Conservation (phyloP, 768 basidiomycete genomes). For the Hypholoma fasciculare region DNA sequence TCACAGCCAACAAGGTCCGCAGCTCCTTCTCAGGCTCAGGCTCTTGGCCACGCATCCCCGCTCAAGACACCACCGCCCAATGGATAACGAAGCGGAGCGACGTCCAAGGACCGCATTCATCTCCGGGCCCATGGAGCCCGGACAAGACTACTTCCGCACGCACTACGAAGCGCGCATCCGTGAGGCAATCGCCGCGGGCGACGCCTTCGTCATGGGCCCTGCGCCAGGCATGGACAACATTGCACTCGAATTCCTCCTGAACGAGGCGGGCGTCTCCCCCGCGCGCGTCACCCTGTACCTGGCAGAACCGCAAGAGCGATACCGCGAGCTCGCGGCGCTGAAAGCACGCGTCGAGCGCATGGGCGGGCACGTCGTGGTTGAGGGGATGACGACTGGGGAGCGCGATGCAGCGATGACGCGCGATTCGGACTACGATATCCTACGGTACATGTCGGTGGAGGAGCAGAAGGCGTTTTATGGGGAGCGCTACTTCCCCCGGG, state of each 20-base stretch:
- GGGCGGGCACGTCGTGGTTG: constrained; percentile 20
- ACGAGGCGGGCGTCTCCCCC: constrained; percentile 10
- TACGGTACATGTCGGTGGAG: constrained; percentile 22
- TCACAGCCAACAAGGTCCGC: too few species aligned
- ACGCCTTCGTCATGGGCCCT: constrained; percentile 25
- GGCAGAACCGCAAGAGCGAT: constrained; percentile 16
- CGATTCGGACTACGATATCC: constrained; percentile 24
- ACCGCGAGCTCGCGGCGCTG: neutral
- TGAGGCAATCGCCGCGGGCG: constrained; percentile 17
- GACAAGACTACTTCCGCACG: constrained; percentile 15
- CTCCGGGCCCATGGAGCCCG: constrained; percentile 23
- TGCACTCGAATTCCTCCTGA: constrained; percentile 21
- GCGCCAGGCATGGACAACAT: constrained; percentile 22
- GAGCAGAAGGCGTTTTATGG: constrained; percentile 25
- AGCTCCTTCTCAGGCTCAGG: too few species aligned
- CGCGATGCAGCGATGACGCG: constrained; percentile 26
- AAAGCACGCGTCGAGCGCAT: constrained; percentile 14
- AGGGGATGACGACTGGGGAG: constrained; percentile 17
- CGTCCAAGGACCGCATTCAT: constrained; percentile 20
- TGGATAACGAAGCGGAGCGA: neutral
- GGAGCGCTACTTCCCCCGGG: constrained; percentile 17
- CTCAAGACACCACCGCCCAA: too few species aligned
- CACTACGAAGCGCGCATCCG: constrained; percentile 18
- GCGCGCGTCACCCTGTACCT: constrained; percentile 23
- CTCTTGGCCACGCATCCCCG: too few species aligned